These are phyloP conservation scores for Arctium minus DNA, from an alignment of 129 eudicot genomes.

Conservation along the genomic window DNA sequence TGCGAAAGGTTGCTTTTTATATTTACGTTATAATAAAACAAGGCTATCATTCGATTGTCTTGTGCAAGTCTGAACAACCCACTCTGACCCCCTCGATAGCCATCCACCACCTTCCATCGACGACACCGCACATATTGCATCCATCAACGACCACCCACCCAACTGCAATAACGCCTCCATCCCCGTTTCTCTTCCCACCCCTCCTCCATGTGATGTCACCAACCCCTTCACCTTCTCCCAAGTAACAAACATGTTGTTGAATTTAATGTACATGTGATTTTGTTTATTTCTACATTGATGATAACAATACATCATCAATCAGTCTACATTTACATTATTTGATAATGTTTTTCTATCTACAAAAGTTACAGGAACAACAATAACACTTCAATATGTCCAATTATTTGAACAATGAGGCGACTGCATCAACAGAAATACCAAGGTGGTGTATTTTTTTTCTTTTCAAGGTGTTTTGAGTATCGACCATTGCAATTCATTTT, in stretches of 20 bases:
- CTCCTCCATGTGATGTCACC: neutral
- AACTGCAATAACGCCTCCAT: neutral
- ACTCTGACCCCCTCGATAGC: neutral
- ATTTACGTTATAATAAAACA: too few species aligned
- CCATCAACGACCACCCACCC: neutral
- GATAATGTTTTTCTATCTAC: neutral
- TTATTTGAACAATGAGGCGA: neutral
- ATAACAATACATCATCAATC: too few species aligned
- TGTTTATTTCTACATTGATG: too few species aligned
- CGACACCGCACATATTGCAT: neutral
- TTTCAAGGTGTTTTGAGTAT: neutral
- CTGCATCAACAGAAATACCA: neutral
- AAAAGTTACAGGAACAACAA: neutral
- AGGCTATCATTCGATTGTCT: neutral
- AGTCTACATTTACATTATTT: neutral
- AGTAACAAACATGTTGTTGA: too few species aligned
- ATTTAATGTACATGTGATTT: too few species aligned
- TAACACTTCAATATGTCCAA: conserved; percentile 16
- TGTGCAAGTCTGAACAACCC: neutral
- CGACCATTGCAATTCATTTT: neutral
- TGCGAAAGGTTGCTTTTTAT: neutral
- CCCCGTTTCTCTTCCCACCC: neutral
- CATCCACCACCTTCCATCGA: neutral
- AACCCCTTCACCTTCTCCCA: neutral
- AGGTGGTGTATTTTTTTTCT: neutral